Conservation (phyloP, 1,284 basidiomycete genomes). For the Inonotus obliquus region DNA sequence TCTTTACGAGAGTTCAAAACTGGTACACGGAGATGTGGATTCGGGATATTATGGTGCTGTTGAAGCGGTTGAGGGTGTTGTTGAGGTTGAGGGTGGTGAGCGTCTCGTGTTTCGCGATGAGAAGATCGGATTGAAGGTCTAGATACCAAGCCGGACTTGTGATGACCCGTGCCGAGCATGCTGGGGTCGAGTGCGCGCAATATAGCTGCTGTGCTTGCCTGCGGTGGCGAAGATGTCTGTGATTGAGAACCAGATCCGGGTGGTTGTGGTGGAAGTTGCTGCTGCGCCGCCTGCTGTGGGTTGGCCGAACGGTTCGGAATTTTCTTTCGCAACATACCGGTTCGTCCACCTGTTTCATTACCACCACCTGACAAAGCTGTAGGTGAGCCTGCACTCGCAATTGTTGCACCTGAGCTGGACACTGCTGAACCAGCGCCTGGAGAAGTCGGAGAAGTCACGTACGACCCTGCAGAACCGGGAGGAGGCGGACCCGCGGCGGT, state of each 20-base stretch:
- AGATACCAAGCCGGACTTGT: background rate
- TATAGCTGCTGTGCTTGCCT: slow-evolving; percentile 15
- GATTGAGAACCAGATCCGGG: background rate
- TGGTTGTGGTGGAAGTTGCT: background rate
- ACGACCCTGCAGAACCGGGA: background rate
- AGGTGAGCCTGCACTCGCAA: background rate
- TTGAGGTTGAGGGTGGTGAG: background rate
- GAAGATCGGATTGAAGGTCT: background rate
- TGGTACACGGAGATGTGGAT: background rate
- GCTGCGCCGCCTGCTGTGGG: background rate
- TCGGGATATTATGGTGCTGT: background rate
- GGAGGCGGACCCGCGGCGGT: background rate
- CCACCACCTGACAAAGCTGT: background rate
- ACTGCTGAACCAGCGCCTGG: background rate
- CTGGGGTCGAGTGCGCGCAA: slow-evolving; percentile 20
- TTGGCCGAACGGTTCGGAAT: background rate
- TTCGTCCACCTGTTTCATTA: background rate
- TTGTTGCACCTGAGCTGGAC: background rate
- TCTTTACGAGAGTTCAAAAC: background rate
- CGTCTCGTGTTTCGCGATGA: background rate
- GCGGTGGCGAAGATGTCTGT: background rate
- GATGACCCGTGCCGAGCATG: slow-evolving; percentile 4
- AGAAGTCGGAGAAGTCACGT: background rate
- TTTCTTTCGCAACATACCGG: slow-evolving; percentile 5
- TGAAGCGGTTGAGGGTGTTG: background rate